Percentiles rank a stretch among this genome's conserved stretches.
Conservation (phyloP, 2,329 filamentous ascomycete genomes). For the Teratosphaeria viscida region DNA sequence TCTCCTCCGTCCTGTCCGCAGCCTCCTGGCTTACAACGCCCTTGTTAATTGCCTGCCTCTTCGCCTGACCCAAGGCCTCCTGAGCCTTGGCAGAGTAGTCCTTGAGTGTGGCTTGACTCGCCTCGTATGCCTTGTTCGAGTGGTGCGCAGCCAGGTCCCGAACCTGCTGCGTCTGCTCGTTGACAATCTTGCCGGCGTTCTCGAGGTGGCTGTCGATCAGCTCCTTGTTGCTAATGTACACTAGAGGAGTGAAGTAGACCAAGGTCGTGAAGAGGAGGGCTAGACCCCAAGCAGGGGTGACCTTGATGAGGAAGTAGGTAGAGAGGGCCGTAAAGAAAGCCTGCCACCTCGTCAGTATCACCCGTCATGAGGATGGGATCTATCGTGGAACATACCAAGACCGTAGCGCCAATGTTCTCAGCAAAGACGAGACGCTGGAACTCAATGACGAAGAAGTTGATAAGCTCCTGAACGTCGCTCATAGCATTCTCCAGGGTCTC, state of each 20-base stretch:
- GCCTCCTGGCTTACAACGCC: conserved; percentile 26
- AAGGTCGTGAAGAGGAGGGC: conserved; percentile 45
- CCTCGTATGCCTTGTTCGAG: conserved; percentile 46
- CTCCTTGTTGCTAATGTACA: conserved; percentile 57
- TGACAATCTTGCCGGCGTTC: conserved; percentile 44
- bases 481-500: conserved; percentile 51
- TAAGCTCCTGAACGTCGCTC: conserved; percentile 53
- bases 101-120: conserved; percentile 48
- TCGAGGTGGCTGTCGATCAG: conserved; percentile 51
- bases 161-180: conserved; percentile 49
- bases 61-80: conserved; percentile 38
- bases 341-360: conserved; percentile 27
- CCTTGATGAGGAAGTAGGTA: conserved; percentile 56
- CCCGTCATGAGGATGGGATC: background rate
- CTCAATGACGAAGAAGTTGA: conserved; percentile 60
- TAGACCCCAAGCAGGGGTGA: conserved; percentile 55
- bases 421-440: conserved; percentile 56
- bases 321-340: conserved; percentile 49
- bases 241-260: conserved; percentile 49
- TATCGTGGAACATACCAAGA: conserved; percentile 39
- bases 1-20: conserved; percentile 15
- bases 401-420: conserved; percentile 52
- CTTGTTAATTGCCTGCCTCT: conserved; percentile 27
- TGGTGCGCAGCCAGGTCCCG: conserved; percentile 51
- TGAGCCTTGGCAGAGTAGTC: conserved; percentile 53